These are phyloP conservation scores for Pichia sp. DNA, from an alignment of 1,139 yeast genomes.

Conservation along the genomic window DNA sequence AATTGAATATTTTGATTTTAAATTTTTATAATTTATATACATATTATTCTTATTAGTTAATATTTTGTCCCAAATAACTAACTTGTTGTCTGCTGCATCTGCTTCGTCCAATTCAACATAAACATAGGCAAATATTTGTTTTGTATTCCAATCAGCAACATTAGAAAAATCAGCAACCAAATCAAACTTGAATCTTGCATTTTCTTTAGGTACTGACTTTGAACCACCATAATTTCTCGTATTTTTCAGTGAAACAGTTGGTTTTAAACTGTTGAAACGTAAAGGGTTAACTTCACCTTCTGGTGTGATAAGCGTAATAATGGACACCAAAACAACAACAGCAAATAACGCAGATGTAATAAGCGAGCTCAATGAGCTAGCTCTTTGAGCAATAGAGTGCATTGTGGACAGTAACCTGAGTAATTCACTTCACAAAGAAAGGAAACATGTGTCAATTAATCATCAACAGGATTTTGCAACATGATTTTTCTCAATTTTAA, in stretches of 20 bases:
- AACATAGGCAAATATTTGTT: conserved; percentile 83
- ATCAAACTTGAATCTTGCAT: conserved; percentile 66
- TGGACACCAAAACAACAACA: conserved; percentile 7
- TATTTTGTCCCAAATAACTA: conserved; percentile 89
- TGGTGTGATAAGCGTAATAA: conserved; percentile 2
- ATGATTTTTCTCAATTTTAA: background rate
- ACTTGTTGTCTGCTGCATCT: conserved; percentile 31
- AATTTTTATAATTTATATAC: conserved; percentile 42
- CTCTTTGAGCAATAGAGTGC: conserved; percentile 13
- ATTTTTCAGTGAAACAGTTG: conserved; percentile 33
- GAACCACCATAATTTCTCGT: conserved; percentile 72
- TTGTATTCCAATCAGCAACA: conserved; percentile 93
- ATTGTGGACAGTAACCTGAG: background rate
- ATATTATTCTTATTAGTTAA: conserved; percentile 57
- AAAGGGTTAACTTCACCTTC: background rate
- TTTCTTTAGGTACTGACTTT: conserved; percentile 71
- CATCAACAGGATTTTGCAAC: background rate
- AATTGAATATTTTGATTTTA: conserved; percentile 70
- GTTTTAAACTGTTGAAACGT: conserved; percentile 4
- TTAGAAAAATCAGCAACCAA: conserved; percentile 63
- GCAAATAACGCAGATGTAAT: conserved; percentile 6
- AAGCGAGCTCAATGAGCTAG: conserved; percentile 7
- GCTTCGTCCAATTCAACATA: conserved; percentile 60
- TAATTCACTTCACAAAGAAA: background rate
- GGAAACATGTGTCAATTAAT: background rate